Percentiles rank a stretch among this genome's conserved stretches.
Conservation (phyloP, 2,329 filamentous ascomycete species). For the Penicillium sclerotigenum region DNA sequence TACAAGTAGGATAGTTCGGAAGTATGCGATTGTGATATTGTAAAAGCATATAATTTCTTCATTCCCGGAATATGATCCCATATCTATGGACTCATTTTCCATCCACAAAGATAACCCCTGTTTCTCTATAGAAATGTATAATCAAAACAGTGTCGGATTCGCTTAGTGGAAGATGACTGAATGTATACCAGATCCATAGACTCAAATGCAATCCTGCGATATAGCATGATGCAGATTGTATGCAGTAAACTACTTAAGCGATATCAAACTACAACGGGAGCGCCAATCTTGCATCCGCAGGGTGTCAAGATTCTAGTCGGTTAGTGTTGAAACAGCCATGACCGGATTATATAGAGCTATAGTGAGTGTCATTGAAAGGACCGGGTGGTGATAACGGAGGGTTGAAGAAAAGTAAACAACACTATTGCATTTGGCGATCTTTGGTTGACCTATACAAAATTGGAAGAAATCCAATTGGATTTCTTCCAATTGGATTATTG, state of each 20-base stretch:
- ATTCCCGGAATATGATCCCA: background rate
- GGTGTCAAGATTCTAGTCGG: background rate
- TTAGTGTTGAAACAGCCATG: background rate
- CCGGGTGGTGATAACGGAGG: background rate
- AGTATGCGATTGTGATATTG: background rate
- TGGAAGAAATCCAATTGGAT: background rate
- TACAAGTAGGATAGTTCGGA: background rate
- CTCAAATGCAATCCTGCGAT: background rate
- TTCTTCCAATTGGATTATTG: background rate
- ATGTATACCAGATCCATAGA: too few species aligned
- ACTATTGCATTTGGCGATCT: background rate
- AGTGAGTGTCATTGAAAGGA: background rate
- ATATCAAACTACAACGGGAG: background rate
- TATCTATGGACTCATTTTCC: background rate
- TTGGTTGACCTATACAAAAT: background rate
- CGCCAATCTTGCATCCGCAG: background rate
- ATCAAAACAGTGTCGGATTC: background rate
- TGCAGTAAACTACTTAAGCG: too few species aligned
- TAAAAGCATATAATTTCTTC: background rate
- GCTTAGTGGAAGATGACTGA: background rate
- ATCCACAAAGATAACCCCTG: background rate
- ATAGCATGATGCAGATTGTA: background rate
- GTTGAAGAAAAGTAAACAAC: background rate
- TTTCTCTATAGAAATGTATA: background rate
- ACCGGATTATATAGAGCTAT: background rate